phyloP scores from a whole-genome alignment of 148 eudicot species.

The Camellia sinensis region DNA sequence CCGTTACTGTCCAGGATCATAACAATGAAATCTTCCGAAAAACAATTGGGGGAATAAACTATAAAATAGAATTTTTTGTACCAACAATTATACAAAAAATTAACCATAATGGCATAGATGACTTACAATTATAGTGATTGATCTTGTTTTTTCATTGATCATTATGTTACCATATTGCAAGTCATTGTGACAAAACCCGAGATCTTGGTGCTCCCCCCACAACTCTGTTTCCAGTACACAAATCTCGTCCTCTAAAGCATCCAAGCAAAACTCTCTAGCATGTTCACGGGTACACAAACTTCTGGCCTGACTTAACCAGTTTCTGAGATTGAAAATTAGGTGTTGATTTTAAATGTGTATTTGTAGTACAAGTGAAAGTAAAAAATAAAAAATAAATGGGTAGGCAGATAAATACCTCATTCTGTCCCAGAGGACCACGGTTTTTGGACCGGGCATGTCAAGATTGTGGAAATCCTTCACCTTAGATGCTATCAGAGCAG shows the following conservation, averaged over 20 bases:
- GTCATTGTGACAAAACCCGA: slow-evolving; percentile 91
- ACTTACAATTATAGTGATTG: slow-evolving; percentile 75
- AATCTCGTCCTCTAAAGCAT: slow-evolving; percentile 61
- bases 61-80: too few relatives aligned
- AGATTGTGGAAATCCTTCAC: slow-evolving; percentile 85
- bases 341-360: not conserved
- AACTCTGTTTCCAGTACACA: slow-evolving; percentile 50
- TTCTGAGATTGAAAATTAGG: slow-evolving; percentile 30
- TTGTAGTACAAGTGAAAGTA: not conserved
- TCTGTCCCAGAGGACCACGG: slow-evolving; percentile 63
- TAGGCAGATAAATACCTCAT: slow-evolving; percentile 39
- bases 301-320: slow-evolving; percentile 68
- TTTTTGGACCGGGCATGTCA: slow-evolving; percentile 78
- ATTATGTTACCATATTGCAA: slow-evolving; percentile 92
- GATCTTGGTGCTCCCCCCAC: slow-evolving; percentile 35
- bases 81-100: too few relatives aligned
- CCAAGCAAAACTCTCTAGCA: slow-evolving; percentile 52
- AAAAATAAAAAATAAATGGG: not conserved
- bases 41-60: too few relatives aligned
- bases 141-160: slow-evolving; percentile 66
- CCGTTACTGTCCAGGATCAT: too few relatives aligned
- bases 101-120: too few relatives aligned
- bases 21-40: too few relatives aligned
- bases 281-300: slow-evolving; percentile 48
- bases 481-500: slow-evolving; percentile 67